These are phyloP conservation scores for Medicago ruthenica DNA, from an alignment of 306 rosid species.

Conservation along the genomic window DNA sequence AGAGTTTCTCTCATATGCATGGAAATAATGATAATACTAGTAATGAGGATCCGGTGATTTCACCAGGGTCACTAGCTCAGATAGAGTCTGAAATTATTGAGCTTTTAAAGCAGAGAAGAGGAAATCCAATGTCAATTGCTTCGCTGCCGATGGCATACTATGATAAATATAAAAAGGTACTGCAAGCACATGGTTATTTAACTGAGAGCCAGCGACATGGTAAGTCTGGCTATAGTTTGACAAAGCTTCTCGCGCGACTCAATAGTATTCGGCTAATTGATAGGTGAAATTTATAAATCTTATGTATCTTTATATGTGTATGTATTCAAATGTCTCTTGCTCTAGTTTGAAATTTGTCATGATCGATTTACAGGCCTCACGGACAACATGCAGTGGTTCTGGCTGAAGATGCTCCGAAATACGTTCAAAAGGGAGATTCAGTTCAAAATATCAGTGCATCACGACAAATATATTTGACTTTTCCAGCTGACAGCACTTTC, in stretches of 20 bases:
- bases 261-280: conserved; percentile 72
- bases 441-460: conserved; percentile 74
- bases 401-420: conserved; percentile 67
- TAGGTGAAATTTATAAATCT: conserved; percentile 53
- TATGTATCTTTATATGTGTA: not conserved
- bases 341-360: not conserved
- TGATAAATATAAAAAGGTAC: conserved; percentile 72
- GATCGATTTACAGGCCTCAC: conserved; percentile 73
- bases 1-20: conserved; percentile 54
- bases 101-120: conserved; percentile 66
- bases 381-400: conserved; percentile 89
- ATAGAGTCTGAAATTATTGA: conserved; percentile 80
- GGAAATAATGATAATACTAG: conserved; percentile 53
- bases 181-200: conserved; percentile 87
- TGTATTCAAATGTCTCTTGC: conserved; percentile 7
- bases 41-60: conserved; percentile 63
- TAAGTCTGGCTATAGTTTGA: conserved; percentile 86
- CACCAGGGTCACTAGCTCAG: conserved; percentile 65
- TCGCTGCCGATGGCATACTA: conserved; percentile 78
- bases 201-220: conserved; percentile 97
- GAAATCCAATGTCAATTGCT: conserved; percentile 87
- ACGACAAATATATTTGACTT: conserved; percentile 84
- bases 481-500: conserved; percentile 93
- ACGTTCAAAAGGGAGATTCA: conserved; percentile 61
- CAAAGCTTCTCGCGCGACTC: conserved; percentile 79